A percentile compares a stretch with the other conserved stretches of the same genome.
These are phyloP conservation scores for Penicillium sp. DNA, from an alignment of 2,329 filamentous ascomycete genomes.

Conservation along the genomic window DNA sequence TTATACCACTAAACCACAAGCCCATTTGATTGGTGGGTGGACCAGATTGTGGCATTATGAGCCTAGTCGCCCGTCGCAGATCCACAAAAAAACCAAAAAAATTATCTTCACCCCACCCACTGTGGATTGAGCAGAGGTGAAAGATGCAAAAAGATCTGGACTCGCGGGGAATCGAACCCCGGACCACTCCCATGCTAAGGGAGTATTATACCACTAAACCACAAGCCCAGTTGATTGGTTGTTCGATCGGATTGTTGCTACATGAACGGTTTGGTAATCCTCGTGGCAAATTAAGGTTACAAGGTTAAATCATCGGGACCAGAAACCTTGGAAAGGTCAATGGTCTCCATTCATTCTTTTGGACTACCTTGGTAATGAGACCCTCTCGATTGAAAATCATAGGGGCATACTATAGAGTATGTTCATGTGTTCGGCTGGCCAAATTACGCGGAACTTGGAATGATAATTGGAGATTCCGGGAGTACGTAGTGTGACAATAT, in stretches of 20 bases:
- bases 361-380: too few species aligned
- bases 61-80: not conserved
- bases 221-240: conserved; percentile 29
- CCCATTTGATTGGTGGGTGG: conserved; percentile 14
- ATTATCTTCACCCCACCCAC: not conserved
- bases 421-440: too few species aligned
- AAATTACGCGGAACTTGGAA: too few species aligned
- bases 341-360: too few species aligned
- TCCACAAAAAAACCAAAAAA: not conserved
- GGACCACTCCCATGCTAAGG: conserved; percentile 52
- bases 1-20: conserved; percentile 53
- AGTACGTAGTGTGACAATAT: too few species aligned
- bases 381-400: too few species aligned
- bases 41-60: not conserved
- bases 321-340: too few species aligned
- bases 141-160: not conserved
- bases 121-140: not conserved
- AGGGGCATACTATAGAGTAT: too few species aligned
- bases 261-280: not conserved
- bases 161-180: conserved; percentile 39
- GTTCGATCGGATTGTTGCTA: not conserved
- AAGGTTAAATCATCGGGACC: too few species aligned
- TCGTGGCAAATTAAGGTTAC: not conserved
- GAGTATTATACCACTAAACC: conserved; percentile 52
- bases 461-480: too few species aligned